These are phyloP conservation scores for Triticum aestivum DNA, from an alignment of 176 grass and related monocot species.

Conservation along the genomic window IWGSC_CS_RefSeq_v2.1 NC_057802.1:21717670-21718169, in stretches of 20 bases:
- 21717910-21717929: not conserved
- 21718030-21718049: not conserved
- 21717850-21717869: not conserved
- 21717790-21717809: too few species aligned
- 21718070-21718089: not conserved
- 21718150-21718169: not conserved
- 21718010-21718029: conserved; percentile 7
- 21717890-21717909: not conserved
- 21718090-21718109: conserved; percentile 8
- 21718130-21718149: not conserved
- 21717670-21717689: too few species aligned
- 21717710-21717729: too few species aligned
- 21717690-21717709: too few species aligned
- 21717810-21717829: too few species aligned
- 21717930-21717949: too few species aligned
- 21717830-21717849: not conserved
- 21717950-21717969: not conserved
- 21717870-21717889: not conserved
- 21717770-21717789: too few species aligned
- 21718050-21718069: not conserved
- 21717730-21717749: too few species aligned
- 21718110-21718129: not conserved
- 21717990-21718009: not conserved
- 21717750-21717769: too few species aligned
- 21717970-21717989: not conserved